Evolutionary conservation across 192 early-diverging fungal species (phyloP).

Genomic region (Nowakowskiella sp.): DNA sequence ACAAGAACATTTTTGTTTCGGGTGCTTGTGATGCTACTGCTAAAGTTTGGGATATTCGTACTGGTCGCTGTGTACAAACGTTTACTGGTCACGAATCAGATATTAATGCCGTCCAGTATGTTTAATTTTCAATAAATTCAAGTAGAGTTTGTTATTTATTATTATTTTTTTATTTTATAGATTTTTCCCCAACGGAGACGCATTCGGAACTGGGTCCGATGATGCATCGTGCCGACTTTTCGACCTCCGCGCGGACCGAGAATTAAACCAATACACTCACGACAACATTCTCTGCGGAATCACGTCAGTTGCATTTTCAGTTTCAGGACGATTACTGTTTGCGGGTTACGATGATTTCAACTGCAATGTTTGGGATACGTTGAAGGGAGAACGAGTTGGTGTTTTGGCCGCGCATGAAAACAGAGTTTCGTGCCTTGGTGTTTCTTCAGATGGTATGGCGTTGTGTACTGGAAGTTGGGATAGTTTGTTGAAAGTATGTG

Average conservation of each 20-base stretch:
- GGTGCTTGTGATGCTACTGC: constrained; percentile 98
- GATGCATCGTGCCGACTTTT: constrained; percentile 97
- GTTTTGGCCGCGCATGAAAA: constrained; percentile 93
- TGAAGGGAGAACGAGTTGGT: constrained; percentile 90
- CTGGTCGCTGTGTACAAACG: constrained; percentile 92
- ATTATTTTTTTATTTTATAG: constrained; percentile 28
- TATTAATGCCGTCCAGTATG: constrained; percentile 94
- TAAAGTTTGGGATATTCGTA: constrained; percentile 98
- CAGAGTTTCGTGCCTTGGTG: constrained; percentile 92
- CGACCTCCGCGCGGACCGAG: constrained; percentile 95
- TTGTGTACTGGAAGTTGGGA: constrained; percentile 99
- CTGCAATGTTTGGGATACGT: constrained; percentile 99
- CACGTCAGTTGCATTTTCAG: constrained; percentile 94
- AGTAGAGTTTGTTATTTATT: not conserved
- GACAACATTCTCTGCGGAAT: constrained; percentile 98
- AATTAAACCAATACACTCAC: constrained; percentile 96
- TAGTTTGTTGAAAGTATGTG: constrained; percentile 79
- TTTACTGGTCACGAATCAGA: constrained; percentile 98
- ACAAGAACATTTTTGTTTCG: constrained; percentile 94
- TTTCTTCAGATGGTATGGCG: constrained; percentile 95
- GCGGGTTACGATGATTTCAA: constrained; percentile 99
- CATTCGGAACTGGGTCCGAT: constrained; percentile 96
- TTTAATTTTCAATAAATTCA: constrained; percentile 3
- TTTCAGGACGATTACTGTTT: constrained; percentile 93
- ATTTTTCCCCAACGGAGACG: constrained; percentile 98